Evolutionary conservation across 257 asterid species (phyloP), one percentile per base, ranked within the genome.

Genomic region (Craterostigma plantagineum): DNA sequence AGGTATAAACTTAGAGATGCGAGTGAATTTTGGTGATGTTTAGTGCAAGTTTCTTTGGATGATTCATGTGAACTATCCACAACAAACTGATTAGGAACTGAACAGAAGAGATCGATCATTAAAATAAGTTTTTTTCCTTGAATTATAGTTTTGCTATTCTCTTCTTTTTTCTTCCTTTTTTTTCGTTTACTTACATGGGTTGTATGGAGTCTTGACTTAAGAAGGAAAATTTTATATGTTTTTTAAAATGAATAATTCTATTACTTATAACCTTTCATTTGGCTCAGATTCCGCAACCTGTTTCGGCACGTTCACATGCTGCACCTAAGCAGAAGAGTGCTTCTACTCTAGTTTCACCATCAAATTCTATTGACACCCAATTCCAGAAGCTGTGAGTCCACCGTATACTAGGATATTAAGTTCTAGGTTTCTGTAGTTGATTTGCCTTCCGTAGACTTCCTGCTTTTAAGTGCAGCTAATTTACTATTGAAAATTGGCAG

Each of bases 351-450:
- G 64, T 63, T 66, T 56, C 67, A 42, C 46, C 90, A 38, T 42
- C 71, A 14, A 72, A 63, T 63, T 57, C 90, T 23, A 18, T 72
- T 40, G 90, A 72, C 43, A 42, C 61, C 43, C 76, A 71, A 55
- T 69, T 81, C 63, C 87, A 81, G 59, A 81, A 69, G 62, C 63
- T 81, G 94, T 81, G 61, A 77, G 92, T 69, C 53, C 48, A 12
- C 44, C 34, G 12, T 47, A 8, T 6, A 11, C 7, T 34, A 34
- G 37, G 37, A 34, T 34, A 11, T 34, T 34, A 34, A 34, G 4
- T 8, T 36, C 14, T 9, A 7, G 8, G 7, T 34, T 8, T 36
- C 14, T 36, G 11, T 36, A 36, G 40, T n/a, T n/a, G n/a, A n/a
- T n/a, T n/a, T n/a, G n/a, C 37, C 11, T 6, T 34, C 37, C 11